Evolutionary conservation across 2,329 filamentous ascomycete species (phyloP), one percentile per base, ranked within the genome.

Genomic region (Botrytis cinerea): DNA sequence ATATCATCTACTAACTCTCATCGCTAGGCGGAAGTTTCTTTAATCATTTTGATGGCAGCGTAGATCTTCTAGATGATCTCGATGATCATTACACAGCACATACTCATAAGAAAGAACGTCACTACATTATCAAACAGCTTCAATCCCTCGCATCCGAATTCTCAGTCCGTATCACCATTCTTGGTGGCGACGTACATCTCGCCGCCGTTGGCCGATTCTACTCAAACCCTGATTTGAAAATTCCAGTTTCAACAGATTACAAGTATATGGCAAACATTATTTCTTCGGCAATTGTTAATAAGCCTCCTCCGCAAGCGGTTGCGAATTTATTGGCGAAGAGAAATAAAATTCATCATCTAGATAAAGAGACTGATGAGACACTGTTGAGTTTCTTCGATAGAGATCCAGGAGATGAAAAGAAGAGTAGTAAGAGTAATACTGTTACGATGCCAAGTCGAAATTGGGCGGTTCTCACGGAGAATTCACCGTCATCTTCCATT

Each of bases 21-120:
- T 46, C 25, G 10, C 60, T 32, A 83, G 92, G 92, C 7, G 95
- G 94, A 67, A 90, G 90, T 70, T 86, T 98, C 62, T 97, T 98
- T 86, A 98, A 98, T 82, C 88, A 94, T 73, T 98, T 98, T 78
- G 95, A 98, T 78, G 95, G 95, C 69, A 95, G 92, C 72, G 92
- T 98, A 38, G 96, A 98, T 83, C 90, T 98, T 38, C 86, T 97
- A 25, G 95, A 98, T 81, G 94, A 97, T 78, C 86, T 97, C 32
- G 95, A 98, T 82, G 96, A 99, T 81, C 96, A 99, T 76, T 98
- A 98, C 85, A 98, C 95, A 1, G 93, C 95, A 9, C 90, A 90
- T 75, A 94, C 94, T 69, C 95, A 98, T 86, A 98, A 98, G 83
- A 88, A 89, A 74, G 95, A 98, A 85, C 92, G 95, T 62, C 91